Evolutionary conservation across 148 eudicot species (phyloP), one percentile per base, ranked within the genome.

Genomic region (Rhododendron williamsianum): DNA sequence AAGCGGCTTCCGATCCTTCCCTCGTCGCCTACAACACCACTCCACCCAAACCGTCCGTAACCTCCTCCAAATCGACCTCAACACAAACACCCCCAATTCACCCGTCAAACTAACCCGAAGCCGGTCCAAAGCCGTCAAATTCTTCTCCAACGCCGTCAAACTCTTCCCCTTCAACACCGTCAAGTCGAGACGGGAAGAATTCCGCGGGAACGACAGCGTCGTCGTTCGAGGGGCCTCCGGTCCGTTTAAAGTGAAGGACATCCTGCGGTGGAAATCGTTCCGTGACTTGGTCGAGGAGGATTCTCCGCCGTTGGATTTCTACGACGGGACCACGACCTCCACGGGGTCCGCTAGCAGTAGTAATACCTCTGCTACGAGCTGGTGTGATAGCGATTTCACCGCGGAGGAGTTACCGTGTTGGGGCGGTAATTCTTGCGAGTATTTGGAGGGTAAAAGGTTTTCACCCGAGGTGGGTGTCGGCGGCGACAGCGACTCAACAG

Each of bases 181-280:
- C 18, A 85, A 33, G 69, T 71, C 76, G 0, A 30, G 76, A 30
- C 38, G 76, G 1, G 38, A 30, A 12, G 38, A 71, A 4, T 69
- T 27, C 15, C 35, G 74, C 16, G 0, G 12, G 6, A 3, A 69
- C 15, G 49, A 30, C 36, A 71, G 27, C 60, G 58, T 4, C 65
- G 76, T 15, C 9, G 7, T 71, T 60, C 10, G 77, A 51, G 81
- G 60, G 36, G 79, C 83, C 38, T 45, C 81, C 12, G 83, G 38
- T 18, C 84, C 52, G 36, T 86, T 90, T 21, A 90, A 84, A 78
- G 93, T 94, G 36, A 93, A 88, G 88, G 97, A 94, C 76, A 94
- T 94, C 67, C 81, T 94, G 78, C 88, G 93, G 85, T 94, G 93
- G 95, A 91, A 54, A 85, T 94, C 97, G 73, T 93, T 89, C 45